Base-by-base conservation (phyloP, 768 basidiomycete genomes). In the Vararia minispora region DNA sequence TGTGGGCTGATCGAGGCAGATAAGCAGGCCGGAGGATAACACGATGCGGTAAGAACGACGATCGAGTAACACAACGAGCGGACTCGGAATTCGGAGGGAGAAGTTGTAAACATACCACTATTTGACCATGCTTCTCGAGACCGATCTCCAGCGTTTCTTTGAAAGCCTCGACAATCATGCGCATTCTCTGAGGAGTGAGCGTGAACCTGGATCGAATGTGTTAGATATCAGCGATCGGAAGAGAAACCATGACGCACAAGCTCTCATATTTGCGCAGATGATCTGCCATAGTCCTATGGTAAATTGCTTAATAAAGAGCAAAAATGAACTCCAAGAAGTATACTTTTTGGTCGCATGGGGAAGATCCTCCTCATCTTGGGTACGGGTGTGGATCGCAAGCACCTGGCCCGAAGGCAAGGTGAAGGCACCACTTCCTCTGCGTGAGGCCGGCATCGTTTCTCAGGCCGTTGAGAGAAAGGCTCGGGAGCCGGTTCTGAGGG, bases 161-260 rank as follows among this genome's bases (percentile, higher is more conserved):
- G 67, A 99, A 91, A 0, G 92, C 85, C 56, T 95, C 88, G 18
- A 92, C 90, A 53, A 98, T 95, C 76, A 92, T 94, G 33, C 89
- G 72, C 90, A 92, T 91, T 42, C 89, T 63, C 57, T 89, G 88
- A 12, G 88, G 85, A 6, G 86, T 90, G 48, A 91, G 58, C 10
- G 83, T 86, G 58, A 90, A 89, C 51, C 84, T 86, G 52, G 14
- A 35, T 18, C 22, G n/a, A 20, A 36, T 27, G 13, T n/a, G 11
- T 24, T 28, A 17, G 27, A 25, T 16, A 27, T 21, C 12, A 11
- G 13, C 18, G 24, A 28, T 39, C 9, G 39, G 48, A 34, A 27
- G 52, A 42, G 34, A 50, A 11, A 9, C 27, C 13, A 24, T 18
- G 24, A 74, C 87, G 64, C 60, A 85, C 78, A 87, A 54, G 52